Conservation (phyloP, 306 rosid genomes). For the Vigna reflexopilosa region DNA sequence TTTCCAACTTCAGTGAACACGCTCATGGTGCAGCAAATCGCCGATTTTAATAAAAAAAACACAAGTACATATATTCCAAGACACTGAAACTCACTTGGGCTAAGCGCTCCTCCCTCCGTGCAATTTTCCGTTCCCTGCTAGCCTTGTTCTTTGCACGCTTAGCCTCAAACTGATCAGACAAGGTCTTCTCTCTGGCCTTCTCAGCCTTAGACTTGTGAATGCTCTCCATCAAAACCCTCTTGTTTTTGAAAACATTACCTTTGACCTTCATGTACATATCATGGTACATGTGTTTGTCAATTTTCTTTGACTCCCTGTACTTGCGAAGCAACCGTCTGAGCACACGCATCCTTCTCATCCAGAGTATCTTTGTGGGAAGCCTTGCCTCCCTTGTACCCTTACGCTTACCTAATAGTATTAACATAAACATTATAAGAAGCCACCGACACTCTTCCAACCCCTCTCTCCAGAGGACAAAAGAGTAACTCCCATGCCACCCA, state of each 20-base stretch:
- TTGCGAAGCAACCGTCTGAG: constrained; percentile 52
- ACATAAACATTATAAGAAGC: constrained; percentile 2
- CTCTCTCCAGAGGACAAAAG: not conserved
- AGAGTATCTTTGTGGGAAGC: constrained; percentile 53
- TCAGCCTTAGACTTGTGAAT: constrained; percentile 59
- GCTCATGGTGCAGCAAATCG: not conserved
- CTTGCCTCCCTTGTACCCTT: constrained; percentile 62
- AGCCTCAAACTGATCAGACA: constrained; percentile 59
- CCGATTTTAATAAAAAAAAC: not conserved
- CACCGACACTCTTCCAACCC: not conserved
- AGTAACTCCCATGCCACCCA: not conserved
- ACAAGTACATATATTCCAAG: not conserved
- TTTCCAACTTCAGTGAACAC: not conserved
- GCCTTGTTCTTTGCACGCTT: constrained; percentile 61
- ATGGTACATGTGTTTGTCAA: constrained; percentile 58
- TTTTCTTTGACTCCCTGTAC: constrained; percentile 52
- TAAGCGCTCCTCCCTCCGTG: constrained; percentile 52
- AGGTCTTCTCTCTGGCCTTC: constrained; percentile 57
- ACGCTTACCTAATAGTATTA: constrained; percentile 45
- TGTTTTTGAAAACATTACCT: constrained; percentile 60
- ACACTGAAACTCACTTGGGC: constrained; percentile 49
- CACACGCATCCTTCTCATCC: constrained; percentile 60
- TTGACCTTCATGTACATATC: constrained; percentile 59
- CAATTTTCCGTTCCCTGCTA: constrained; percentile 59
- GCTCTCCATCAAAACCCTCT: constrained; percentile 57